Evolutionary conservation across 2,329 filamentous ascomycete species (phyloP).

Genomic region (Penicillium sp.): DNA sequence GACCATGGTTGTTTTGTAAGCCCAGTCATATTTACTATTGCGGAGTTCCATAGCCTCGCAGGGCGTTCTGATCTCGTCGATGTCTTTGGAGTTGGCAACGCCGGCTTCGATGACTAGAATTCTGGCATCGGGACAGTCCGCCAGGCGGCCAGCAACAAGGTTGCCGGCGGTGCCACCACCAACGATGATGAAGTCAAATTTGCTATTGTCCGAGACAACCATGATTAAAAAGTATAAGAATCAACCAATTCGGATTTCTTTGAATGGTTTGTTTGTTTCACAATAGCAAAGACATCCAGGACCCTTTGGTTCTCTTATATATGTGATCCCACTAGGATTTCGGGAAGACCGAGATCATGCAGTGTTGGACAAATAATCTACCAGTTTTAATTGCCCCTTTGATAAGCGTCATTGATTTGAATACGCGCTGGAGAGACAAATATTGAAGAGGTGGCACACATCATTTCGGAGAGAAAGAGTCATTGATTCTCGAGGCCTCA

Average conservation of each 20-base stretch:
- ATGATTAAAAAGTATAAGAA: not conserved
- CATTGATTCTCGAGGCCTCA: too few relatives aligned
- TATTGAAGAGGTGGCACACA: too few relatives aligned
- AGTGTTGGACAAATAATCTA: too few relatives aligned
- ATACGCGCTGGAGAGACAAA: too few relatives aligned
- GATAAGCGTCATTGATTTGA: too few relatives aligned
- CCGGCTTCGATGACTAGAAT: constrained; percentile 41
- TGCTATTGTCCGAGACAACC: constrained; percentile 4
- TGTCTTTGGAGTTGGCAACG: constrained; percentile 47
- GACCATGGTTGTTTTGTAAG: constrained; percentile 63
- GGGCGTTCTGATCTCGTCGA: constrained; percentile 58
- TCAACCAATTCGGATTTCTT: not conserved
- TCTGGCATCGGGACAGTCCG: constrained; percentile 50
- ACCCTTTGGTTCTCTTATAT: too few relatives aligned
- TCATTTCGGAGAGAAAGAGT: too few relatives aligned
- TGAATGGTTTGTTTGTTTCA: not conserved
- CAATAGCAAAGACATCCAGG: too few relatives aligned
- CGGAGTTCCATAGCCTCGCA: constrained; percentile 57
- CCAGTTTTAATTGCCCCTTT: too few relatives aligned
- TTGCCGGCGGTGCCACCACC: constrained; percentile 40
- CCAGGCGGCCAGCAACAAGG: constrained; percentile 52
- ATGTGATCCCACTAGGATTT: too few relatives aligned
- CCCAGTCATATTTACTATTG: constrained; percentile 60
- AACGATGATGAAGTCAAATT: constrained; percentile 35
- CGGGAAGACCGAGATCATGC: too few relatives aligned